A percentile compares a stretch with the other conserved stretches of the same genome.
These are phyloP conservation scores for Grammothele lineata DNA, from an alignment of 768 basidiomycete genomes.

Conservation along the genomic window DNA sequence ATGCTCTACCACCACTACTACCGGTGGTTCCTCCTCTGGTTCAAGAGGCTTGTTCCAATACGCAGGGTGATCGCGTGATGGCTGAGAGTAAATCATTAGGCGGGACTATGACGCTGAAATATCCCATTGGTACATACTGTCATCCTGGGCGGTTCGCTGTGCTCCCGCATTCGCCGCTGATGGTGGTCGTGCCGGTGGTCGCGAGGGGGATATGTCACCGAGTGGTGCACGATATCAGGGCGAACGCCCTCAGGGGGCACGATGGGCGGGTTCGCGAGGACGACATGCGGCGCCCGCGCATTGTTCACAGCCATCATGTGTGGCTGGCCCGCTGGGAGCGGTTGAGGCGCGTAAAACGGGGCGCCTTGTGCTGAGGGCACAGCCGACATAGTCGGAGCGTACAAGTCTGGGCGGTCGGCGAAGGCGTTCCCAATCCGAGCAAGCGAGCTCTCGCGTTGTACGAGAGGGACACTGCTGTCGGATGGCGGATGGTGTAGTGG, in stretches of 20 bases:
- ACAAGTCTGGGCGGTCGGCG: slow-evolving; percentile 20
- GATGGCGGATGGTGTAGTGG: slow-evolving; percentile 1
- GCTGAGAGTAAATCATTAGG: neutral
- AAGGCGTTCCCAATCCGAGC: slow-evolving; percentile 24
- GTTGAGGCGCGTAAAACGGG: slow-evolving; percentile 16
- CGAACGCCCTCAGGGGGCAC: slow-evolving; percentile 7
- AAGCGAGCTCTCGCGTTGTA: slow-evolving; percentile 26
- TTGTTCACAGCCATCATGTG: slow-evolving; percentile 12
- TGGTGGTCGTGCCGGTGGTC: neutral
- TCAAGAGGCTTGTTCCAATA: slow-evolving; percentile 14
- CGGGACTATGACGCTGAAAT: neutral
- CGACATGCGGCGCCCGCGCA: slow-evolving; percentile 18
- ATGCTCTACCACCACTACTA: slow-evolving; percentile 26
- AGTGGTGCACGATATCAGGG: slow-evolving; percentile 18
- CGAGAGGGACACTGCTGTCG: slow-evolving; percentile 21
- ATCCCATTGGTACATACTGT: neutral
- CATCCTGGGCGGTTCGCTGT: slow-evolving; percentile 8
- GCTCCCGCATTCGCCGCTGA: slow-evolving; percentile 8
- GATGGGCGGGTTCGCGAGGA: slow-evolving; percentile 18
- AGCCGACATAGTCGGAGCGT: slow-evolving; percentile 14
- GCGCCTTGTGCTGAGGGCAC: slow-evolving; percentile 18
- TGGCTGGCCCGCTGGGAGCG: slow-evolving; percentile 2
- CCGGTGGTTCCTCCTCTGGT: slow-evolving; percentile 23
- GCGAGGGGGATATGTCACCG: slow-evolving; percentile 8
- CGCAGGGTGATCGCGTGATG: slow-evolving; percentile 8